These are phyloP conservation scores for Aspergillus fumigatus DNA, from an alignment of 2,329 filamentous ascomycete species.

Conservation along the genomic window DNA sequence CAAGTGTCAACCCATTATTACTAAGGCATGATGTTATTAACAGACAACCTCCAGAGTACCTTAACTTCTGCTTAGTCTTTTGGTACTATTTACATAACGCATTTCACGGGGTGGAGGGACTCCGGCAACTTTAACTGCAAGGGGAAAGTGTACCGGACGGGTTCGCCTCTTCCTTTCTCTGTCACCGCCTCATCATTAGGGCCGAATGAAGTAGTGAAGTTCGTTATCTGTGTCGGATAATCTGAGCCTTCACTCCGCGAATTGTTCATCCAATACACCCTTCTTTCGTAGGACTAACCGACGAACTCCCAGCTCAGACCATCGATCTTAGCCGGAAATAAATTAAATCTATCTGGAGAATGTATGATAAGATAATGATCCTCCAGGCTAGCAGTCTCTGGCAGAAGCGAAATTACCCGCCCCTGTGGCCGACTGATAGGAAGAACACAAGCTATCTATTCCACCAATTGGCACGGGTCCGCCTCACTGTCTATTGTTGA, in stretches of 20 bases:
- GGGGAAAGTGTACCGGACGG: not conserved
- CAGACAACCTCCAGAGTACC: not conserved
- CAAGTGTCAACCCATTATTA: not conserved
- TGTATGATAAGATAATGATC: too few relatives aligned
- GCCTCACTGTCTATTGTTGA: not conserved
- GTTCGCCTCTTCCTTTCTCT: not conserved
- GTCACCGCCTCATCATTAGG: not conserved
- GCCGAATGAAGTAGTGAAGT: too few relatives aligned
- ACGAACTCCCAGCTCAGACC: not conserved
- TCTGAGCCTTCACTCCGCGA: not conserved
- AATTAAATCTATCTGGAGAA: too few relatives aligned
- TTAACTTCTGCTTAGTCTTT: not conserved
- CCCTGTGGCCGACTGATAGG: too few relatives aligned
- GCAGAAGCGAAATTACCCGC: too few relatives aligned
- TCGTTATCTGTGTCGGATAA: not conserved
- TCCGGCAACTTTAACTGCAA: not conserved
- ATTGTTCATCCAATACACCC: not conserved
- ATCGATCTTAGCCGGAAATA: constrained; percentile 1
- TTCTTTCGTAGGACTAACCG: not conserved
- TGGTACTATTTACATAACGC: not conserved
- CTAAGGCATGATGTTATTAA: too few relatives aligned
- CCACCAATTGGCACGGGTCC: not conserved
- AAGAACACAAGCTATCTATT: not conserved
- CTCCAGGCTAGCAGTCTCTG: too few relatives aligned
- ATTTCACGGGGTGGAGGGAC: not conserved